Base-by-base conservation (phyloP, 2,329 filamentous ascomycete species). In the Curvularia sp. region DNA sequence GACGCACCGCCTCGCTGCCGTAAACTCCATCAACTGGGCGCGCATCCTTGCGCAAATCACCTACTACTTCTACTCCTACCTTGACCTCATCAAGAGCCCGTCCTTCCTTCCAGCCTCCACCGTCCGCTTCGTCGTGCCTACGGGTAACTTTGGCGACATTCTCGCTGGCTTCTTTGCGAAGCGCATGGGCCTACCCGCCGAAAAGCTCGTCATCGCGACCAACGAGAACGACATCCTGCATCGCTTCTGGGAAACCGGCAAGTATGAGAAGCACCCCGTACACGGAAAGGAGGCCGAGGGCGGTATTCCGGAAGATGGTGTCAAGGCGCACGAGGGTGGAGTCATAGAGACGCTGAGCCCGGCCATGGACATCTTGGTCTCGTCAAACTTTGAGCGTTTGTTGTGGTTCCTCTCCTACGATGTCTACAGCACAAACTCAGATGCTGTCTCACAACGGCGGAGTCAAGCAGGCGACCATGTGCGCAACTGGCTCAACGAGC, bases 201-300 rank as follows among this genome's bases (percentile, higher is more conserved):
- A 95, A 63, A 96, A 94, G 80, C 87, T 99, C 30, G 87, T 97
- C 69, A 89, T 97, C 55, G 92, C 94, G 0, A 98, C 94, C 50
- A 98, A 98, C 77, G 93, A 96, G 80, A 99, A 99, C 80, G 95
- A 98, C 72, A 98, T 98, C 60, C 86, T 99, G 10, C 87, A 98
- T 78, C 87, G 95, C 32, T 99, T 99, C 84, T 97, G 92, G 91
- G 89, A 90, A 80, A 91, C 89, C 0, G 92, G 94, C 38, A 84
- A 85, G 66, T 98, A 98, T 80, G 91, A 95, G 81, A 98, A 97
- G 84, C 85, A 93, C 70, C 82, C 87, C 8, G 82, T 87, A 7
- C 80, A 84, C 53, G 86, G 85, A 1, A 72, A 79, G 6, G 82
- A 84, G 49, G 85, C 86, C 1, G 81, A 86, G 64, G 83, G 83